Percentiles rank a stretch among this genome's conserved stretches.
Evolutionary conservation across 352 stramenopile species (phyloP).

Genomic region (Globisporangium irregulare): DNA sequence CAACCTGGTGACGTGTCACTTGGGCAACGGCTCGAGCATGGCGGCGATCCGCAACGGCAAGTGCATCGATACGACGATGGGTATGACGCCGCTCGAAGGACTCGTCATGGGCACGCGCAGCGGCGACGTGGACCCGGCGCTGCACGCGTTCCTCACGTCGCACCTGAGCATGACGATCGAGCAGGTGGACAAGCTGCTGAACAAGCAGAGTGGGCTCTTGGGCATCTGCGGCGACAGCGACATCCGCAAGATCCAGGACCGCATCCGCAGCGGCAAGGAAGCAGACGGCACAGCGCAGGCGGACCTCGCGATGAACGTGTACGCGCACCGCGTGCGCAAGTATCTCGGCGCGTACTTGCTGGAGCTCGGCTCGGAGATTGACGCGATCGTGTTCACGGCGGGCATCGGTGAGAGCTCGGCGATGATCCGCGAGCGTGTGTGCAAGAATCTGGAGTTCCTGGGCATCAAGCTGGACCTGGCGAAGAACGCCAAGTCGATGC

Average conservation of each 20-base stretch:
- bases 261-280: constrained; percentile 47
- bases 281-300: constrained; percentile 25
- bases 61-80: constrained; percentile 90
- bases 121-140: constrained; percentile 82
- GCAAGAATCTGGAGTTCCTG: constrained; percentile 55
- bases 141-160: constrained; percentile 73
- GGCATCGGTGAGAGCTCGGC: constrained; percentile 86
- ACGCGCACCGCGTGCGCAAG: constrained; percentile 83
- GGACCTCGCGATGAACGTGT: constrained; percentile 79
- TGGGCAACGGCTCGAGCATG: constrained; percentile 87
- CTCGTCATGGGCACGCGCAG: constrained; percentile 89
- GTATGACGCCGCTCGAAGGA: constrained; percentile 84
- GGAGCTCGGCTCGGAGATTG: constrained; percentile 59
- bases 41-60: constrained; percentile 69
- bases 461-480: constrained; percentile 69
- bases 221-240: constrained; percentile 83
- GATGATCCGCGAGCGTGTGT: constrained; percentile 75
- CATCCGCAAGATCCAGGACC: constrained; percentile 76
- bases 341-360: constrained; percentile 84
- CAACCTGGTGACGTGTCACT: constrained; percentile 85
- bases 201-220: constrained; percentile 87
- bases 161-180: constrained; percentile 67
- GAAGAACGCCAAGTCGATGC: constrained; percentile 68
- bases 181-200: constrained; percentile 84
- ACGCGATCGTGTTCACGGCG: constrained; percentile 89